phyloP scores from a whole-genome alignment of 495 filamentous ascomycete genomes.

The Elaphomyces granulatus region DNA sequence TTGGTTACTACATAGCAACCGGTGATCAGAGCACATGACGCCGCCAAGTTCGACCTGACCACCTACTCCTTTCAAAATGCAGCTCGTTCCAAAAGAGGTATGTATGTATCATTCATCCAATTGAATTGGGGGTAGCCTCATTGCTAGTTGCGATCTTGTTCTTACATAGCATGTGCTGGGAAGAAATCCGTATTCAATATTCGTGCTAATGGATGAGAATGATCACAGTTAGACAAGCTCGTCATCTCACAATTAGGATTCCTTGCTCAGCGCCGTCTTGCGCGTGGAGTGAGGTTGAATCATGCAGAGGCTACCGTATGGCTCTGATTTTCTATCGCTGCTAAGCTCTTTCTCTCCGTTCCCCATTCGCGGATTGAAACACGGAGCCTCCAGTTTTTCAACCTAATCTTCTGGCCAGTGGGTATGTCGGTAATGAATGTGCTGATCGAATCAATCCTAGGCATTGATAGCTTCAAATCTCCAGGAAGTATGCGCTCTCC shows the following conservation, averaged over 20 bases:
- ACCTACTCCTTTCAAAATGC: slow-evolving; percentile 38
- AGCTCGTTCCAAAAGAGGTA: slow-evolving; percentile 79
- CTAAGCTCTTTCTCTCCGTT: slow-evolving; percentile 5
- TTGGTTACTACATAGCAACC: no score
- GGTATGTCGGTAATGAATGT: no score
- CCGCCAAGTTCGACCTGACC: no score
- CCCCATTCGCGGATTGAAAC: no score
- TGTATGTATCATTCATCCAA: slow-evolving; percentile 36
- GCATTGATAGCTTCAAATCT: slow-evolving; percentile 82
- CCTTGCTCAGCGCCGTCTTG: slow-evolving; percentile 78
- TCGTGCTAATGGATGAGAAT: slow-evolving; percentile 1
- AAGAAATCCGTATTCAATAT: not conserved
- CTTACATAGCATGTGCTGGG: not conserved
- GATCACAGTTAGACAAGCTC: slow-evolving; percentile 80
- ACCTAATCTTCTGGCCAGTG: no score
- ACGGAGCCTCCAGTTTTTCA: no score
- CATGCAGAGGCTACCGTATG: slow-evolving; percentile 76
- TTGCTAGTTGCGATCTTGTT: not conserved
- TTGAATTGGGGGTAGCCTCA: not conserved
- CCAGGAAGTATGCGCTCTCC: slow-evolving; percentile 58
- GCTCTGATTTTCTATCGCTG: not conserved
- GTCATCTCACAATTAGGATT: slow-evolving; percentile 78
- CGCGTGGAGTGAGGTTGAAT: slow-evolving; percentile 78
- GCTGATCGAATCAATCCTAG: slow-evolving; percentile 34
- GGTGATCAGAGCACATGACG: no score